phyloP scores from a whole-genome alignment of 331 rosid species.

The Spiraea crenata region DNA sequence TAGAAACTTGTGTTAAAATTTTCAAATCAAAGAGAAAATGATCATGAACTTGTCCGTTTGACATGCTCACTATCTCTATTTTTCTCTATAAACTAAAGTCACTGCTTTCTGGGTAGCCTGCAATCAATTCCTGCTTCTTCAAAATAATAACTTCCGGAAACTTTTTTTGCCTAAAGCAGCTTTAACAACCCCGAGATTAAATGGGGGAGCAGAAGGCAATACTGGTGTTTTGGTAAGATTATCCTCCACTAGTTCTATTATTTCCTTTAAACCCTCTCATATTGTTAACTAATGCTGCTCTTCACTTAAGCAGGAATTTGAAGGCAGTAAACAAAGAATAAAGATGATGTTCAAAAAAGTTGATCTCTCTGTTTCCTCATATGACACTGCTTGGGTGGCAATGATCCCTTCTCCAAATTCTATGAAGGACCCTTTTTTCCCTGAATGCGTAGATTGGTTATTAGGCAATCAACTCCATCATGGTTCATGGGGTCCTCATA shows the following conservation, averaged over 20 bases:
- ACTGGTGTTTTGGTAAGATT: constrained; percentile 44
- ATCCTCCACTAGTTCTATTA: not conserved
- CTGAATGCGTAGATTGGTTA: constrained; percentile 74
- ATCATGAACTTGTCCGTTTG: not conserved
- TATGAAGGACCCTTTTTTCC: constrained; percentile 57
- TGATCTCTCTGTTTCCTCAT: constrained; percentile 70
- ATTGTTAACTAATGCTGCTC: not conserved
- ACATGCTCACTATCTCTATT: not conserved
- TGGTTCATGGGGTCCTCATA: constrained; percentile 78
- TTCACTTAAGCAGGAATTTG: constrained; percentile 38
- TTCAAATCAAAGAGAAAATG: not conserved
- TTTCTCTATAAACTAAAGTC: not conserved
- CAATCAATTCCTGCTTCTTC: not conserved
- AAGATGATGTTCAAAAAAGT: constrained; percentile 57
- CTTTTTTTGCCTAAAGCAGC: constrained; percentile 32
- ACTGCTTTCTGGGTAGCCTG: not conserved
- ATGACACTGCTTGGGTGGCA: constrained; percentile 96
- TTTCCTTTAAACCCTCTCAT: not conserved
- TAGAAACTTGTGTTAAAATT: too few species aligned
- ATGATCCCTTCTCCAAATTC: constrained; percentile 66
- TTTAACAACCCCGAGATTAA: constrained; percentile 23
- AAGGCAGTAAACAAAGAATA: constrained; percentile 56
- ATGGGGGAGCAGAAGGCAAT: constrained; percentile 31
- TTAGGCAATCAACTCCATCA: constrained; percentile 63
- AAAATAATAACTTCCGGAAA: not conserved